Evolutionary conservation across 345 rosid species (phyloP).

Genomic region (Brassica nigra): DNA sequence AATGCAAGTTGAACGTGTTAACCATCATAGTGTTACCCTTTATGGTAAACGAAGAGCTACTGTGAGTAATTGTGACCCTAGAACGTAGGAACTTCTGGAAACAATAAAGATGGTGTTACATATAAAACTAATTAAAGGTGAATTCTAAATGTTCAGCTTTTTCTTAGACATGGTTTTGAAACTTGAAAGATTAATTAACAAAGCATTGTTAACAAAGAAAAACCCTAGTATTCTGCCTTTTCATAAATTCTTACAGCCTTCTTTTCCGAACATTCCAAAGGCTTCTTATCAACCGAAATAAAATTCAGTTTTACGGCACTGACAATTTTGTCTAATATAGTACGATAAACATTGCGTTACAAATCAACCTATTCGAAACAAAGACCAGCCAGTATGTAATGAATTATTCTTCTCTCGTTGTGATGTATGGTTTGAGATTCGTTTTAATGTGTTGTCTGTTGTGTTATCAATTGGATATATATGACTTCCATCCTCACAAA

Average conservation of each 20-base stretch:
- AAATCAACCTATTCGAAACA: neutral
- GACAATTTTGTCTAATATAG: neutral
- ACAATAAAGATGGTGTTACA: neutral
- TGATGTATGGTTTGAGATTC: neutral
- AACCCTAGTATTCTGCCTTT: neutral
- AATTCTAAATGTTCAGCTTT: neutral
- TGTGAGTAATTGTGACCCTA: neutral
- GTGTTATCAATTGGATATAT: neutral
- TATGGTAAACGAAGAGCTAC: constrained; percentile 32
- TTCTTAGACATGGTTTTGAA: neutral
- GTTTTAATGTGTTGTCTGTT: neutral
- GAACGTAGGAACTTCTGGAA: constrained; percentile 18
- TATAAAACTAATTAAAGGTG: neutral
- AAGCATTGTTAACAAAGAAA: neutral
- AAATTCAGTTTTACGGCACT: neutral
- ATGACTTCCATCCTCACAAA: neutral
- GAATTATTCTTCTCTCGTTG: constrained; percentile 15
- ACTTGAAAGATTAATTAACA: neutral
- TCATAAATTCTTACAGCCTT: neutral
- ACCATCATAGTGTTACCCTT: constrained; percentile 30
- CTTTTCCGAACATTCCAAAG: neutral
- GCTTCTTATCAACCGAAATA: neutral
- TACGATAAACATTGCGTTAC: neutral
- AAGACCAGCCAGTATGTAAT: constrained; percentile 18
- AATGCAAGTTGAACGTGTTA: constrained; percentile 27